A percentile compares a stretch with the other conserved stretches of the same genome.
Evolutionary conservation across 169 alveolate species (phyloP).

Genomic region (Cryptosporidium canis): DNA sequence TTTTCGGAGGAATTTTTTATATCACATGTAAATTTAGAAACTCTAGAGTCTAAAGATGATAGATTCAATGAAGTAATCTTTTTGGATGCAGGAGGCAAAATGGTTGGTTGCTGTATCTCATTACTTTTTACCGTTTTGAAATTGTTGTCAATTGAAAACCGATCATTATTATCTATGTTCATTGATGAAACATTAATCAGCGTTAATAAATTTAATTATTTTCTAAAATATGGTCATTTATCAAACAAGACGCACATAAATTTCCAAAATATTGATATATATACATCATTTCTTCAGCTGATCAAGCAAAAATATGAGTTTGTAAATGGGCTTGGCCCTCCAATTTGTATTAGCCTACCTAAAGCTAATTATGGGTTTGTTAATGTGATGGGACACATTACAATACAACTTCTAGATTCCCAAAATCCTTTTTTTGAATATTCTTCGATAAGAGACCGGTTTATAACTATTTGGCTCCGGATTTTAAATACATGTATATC

Average conservation of each 20-base stretch:
- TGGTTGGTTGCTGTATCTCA: background rate
- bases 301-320: background rate
- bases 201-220: background rate
- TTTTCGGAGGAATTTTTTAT: background rate
- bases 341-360: slow-evolving; percentile 3
- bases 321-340: slow-evolving; percentile 1
- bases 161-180: background rate
- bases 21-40: background rate
- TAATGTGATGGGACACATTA: slow-evolving; percentile 7
- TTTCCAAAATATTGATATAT: slow-evolving; percentile 23
- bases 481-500: background rate
- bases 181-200: slow-evolving; percentile 24
- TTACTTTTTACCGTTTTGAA: slow-evolving; percentile 19
- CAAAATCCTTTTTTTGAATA: background rate
- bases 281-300: background rate
- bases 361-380: background rate
- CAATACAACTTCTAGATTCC: background rate
- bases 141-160: slow-evolving; percentile 2
- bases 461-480: slow-evolving; percentile 22
- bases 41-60: background rate
- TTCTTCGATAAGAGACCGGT: slow-evolving; percentile 20
- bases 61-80: background rate
- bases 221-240: background rate
- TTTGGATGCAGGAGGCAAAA: background rate
- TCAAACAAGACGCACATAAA: background rate